phyloP scores from a whole-genome alignment of 371 early-diverging fungal genomes.

The Apophysomyces sp. region DNA sequence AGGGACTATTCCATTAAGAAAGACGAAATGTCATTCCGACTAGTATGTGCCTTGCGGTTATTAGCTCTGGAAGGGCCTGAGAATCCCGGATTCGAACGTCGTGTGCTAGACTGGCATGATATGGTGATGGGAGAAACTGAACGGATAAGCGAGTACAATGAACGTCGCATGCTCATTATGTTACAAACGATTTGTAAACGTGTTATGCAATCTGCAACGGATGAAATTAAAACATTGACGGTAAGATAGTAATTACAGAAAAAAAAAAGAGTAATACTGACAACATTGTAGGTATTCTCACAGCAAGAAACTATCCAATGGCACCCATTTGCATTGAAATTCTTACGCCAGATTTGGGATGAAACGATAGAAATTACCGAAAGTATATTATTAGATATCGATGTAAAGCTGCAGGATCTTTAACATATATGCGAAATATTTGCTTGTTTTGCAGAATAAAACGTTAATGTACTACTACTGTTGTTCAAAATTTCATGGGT shows the following conservation, averaged over 20 bases:
- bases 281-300: not conserved
- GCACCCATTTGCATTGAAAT: slow-evolving; percentile 20
- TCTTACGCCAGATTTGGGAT: slow-evolving; percentile 24
- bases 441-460: too few relatives aligned
- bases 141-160: slow-evolving; percentile 49
- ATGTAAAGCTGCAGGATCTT: slow-evolving; percentile 4
- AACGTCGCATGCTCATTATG: slow-evolving; percentile 42
- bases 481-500: too few relatives aligned
- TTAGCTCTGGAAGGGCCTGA: slow-evolving; percentile 33
- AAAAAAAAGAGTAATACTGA: not conserved
- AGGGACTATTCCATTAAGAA: slow-evolving; percentile 57
- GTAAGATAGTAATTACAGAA: slow-evolving; percentile 6
- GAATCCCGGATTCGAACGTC: slow-evolving; percentile 31
- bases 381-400: slow-evolving; percentile 14
- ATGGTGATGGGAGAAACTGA: slow-evolving; percentile 56
- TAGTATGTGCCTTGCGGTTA: slow-evolving; percentile 48
- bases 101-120: slow-evolving; percentile 52
- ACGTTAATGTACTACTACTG: too few relatives aligned
- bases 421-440: too few relatives aligned
- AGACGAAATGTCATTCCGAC: slow-evolving; percentile 52
- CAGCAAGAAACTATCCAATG: not conserved
- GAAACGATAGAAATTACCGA: slow-evolving; percentile 22
- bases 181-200: slow-evolving; percentile 30
- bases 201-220: slow-evolving; percentile 6
- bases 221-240: slow-evolving; percentile 16